phyloP scores from a whole-genome alignment of 2,329 filamentous ascomycete genomes.

The Neofusicoccum umdonicola region DNA sequence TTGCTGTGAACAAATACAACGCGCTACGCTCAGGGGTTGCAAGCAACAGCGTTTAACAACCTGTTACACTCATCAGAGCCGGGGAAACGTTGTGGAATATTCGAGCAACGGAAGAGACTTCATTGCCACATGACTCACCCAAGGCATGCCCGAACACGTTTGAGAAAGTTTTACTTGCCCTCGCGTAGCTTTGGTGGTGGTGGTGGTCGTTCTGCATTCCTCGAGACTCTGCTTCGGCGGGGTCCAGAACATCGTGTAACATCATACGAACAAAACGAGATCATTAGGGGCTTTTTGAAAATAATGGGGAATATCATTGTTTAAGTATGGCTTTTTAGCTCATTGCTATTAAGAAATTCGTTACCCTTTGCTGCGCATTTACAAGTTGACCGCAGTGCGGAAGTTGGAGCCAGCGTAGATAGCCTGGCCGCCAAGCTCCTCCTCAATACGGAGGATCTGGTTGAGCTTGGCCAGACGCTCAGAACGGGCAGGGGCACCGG shows the following conservation, averaged over 20 bases:
- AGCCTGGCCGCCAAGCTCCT: conserved; percentile 91
- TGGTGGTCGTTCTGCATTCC: not conserved
- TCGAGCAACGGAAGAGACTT: not conserved
- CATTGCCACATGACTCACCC: not conserved
- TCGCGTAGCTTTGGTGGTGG: not conserved
- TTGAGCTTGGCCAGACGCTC: conserved; percentile 99
- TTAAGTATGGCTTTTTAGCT: conserved; percentile 11
- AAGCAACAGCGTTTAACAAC: not conserved
- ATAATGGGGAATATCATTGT: conserved; percentile 12
- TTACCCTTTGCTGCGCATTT: conserved; percentile 38
- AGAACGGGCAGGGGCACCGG: conserved; percentile 90
- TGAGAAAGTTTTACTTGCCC: not conserved
- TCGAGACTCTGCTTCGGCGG: not conserved
- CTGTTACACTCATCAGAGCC: not conserved
- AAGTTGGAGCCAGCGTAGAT: conserved; percentile 91
- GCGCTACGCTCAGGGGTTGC: not conserved
- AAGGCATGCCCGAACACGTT: not conserved
- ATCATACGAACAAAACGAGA: not conserved
- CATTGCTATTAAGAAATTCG: conserved; percentile 15
- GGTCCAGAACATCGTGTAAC: not conserved
- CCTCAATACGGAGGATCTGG: conserved; percentile 99
- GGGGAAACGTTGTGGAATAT: not conserved
- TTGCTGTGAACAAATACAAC: not conserved
- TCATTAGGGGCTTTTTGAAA: not conserved
- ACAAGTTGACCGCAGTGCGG: conserved; percentile 86